Percentiles rank a stretch among this genome's conserved stretches.
Conservation (phyloP, 2,329 filamentous ascomycete species). For the Fusarium devonianum region DNA sequence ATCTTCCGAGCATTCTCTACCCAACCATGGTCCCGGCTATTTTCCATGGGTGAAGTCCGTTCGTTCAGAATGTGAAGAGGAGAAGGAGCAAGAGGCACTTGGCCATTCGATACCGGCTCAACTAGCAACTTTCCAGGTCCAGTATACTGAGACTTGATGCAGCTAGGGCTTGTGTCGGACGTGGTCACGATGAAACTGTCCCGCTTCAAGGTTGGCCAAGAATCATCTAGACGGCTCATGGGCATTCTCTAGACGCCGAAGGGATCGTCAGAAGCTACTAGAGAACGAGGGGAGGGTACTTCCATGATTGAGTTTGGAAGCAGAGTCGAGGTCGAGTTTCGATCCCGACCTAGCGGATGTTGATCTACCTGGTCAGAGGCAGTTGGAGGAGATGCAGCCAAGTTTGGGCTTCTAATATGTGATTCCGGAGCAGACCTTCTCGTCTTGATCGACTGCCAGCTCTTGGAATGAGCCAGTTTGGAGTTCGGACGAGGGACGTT, state of each 20-base stretch:
- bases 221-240: slow-evolving; percentile 18
- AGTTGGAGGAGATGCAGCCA: background rate
- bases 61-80: background rate
- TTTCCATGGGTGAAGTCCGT: background rate
- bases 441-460: slow-evolving; percentile 16
- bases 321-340: background rate
- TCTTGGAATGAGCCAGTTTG: slow-evolving; percentile 22
- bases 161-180: slow-evolving; percentile 25
- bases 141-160: slow-evolving; percentile 27
- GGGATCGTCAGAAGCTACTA: slow-evolving; percentile 18
- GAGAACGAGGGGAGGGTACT: slow-evolving; percentile 3
- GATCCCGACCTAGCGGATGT: background rate
- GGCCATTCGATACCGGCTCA: background rate
- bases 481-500: background rate
- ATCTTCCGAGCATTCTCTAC: slow-evolving; percentile 36
- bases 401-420: background rate
- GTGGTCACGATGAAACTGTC: slow-evolving; percentile 8
- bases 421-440: background rate
- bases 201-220: slow-evolving; percentile 23
- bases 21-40: slow-evolving; percentile 21
- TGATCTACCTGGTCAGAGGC: background rate
- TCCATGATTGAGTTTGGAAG: background rate
- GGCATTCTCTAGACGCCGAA: slow-evolving; percentile 18
- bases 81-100: background rate
- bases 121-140: background rate